Percentiles rank a stretch among this genome's conserved stretches.
Conservation (phyloP, 257 asterid genomes). For the Salvia hispanica region DNA sequence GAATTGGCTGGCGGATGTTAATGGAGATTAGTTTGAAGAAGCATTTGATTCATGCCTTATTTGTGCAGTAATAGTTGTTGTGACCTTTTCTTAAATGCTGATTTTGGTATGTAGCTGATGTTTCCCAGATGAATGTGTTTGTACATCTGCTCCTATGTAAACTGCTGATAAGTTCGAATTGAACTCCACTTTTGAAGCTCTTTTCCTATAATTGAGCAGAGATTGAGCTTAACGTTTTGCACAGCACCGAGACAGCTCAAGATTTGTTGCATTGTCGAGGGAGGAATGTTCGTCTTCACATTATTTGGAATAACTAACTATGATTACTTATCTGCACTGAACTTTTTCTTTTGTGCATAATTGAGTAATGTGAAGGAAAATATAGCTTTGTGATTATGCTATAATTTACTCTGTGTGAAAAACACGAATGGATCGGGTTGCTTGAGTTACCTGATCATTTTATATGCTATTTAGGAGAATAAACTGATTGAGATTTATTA, state of each 20-base stretch:
- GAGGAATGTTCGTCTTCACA: not conserved
- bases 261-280: not conserved
- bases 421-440: not conserved
- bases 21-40: not conserved
- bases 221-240: not conserved
- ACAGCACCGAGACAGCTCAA: not conserved
- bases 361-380: not conserved
- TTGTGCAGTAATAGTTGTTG: not conserved
- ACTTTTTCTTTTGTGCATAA: not conserved
- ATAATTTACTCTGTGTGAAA: not conserved
- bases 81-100: too few species aligned
- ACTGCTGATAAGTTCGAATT: not conserved
- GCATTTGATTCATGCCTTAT: not conserved
- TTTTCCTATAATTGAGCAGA: not conserved
- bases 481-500: not conserved
- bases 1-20: not conserved
- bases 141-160: not conserved
- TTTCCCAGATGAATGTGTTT: not conserved
- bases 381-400: not conserved
- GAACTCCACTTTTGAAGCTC: not conserved
- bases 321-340: not conserved
- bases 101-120: not conserved
- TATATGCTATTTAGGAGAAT: not conserved
- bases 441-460: not conserved
- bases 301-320: not conserved